These are phyloP conservation scores for Metschnikowia peoriensis DNA, from an alignment of 805 yeast genomes.

Conservation along the genomic window DNA sequence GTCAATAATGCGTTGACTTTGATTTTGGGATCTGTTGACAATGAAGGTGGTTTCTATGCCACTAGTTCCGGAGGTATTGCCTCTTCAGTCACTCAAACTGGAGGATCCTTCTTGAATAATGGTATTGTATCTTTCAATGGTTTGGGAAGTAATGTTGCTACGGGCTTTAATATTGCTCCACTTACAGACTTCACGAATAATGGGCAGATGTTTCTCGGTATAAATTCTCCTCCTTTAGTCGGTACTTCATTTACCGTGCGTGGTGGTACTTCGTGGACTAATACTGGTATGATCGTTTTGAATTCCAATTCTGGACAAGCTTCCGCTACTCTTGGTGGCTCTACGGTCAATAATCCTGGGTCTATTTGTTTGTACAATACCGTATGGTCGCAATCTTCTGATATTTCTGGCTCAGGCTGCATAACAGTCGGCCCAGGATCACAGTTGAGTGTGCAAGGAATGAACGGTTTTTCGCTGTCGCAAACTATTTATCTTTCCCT, in stretches of 20 bases:
- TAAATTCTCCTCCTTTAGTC: conserved; percentile 1
- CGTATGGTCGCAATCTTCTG: conserved; percentile 22
- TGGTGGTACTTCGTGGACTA: conserved; percentile 4
- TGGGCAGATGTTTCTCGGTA: conserved; percentile 25
- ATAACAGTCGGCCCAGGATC: conserved; percentile 5
- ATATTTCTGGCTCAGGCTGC: conserved; percentile 27
- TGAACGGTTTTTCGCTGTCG: neutral
- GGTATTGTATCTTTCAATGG: conserved; percentile 27
- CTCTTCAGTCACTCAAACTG: neutral
- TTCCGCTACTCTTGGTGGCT: neutral
- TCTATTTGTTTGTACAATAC: conserved; percentile 26
- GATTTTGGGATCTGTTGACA: conserved; percentile 4
- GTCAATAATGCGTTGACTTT: conserved; percentile 6
- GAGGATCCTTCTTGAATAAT: conserved; percentile 6
- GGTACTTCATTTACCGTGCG: conserved; percentile 13
- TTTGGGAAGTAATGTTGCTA: conserved; percentile 15
- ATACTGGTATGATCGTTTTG: conserved; percentile 9
- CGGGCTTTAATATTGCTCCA: conserved; percentile 19
- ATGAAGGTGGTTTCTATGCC: conserved; percentile 10
- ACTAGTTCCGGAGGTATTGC: conserved; percentile 4
- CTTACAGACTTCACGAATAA: conserved; percentile 19
- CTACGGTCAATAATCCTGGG: conserved; percentile 24
- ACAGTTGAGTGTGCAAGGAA: conserved; percentile 2
- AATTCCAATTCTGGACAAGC: neutral
- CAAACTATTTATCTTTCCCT: conserved; percentile 6